These are phyloP conservation scores for Tothia fuscella DNA, from an alignment of 2,329 filamentous ascomycete species.

Conservation along the genomic window DNA sequence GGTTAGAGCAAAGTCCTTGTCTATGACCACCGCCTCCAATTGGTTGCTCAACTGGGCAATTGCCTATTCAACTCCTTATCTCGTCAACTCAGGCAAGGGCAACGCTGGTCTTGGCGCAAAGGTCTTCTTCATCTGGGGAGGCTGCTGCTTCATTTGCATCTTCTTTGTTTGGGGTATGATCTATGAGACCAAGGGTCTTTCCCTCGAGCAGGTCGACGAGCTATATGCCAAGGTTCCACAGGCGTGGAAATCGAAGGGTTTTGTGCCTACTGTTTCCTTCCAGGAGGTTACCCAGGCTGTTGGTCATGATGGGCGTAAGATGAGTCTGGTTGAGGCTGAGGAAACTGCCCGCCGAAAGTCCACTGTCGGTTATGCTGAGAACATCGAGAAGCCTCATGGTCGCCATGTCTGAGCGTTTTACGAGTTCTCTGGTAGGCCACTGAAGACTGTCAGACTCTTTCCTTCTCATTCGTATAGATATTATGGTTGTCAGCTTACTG, in stretches of 20 bases:
- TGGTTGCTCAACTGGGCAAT: conserved; percentile 49
- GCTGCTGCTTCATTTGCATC: conserved; percentile 38
- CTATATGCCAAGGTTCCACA: conserved; percentile 60
- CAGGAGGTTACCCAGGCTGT: conserved; percentile 20
- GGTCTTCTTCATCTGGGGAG: conserved; percentile 45
- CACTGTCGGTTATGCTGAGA: neutral
- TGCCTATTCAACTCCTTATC: conserved; percentile 65
- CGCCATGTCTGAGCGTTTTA: no score
- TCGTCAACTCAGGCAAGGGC: conserved; percentile 54
- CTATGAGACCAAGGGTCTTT: conserved; percentile 66
- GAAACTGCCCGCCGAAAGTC: conserved; percentile 1
- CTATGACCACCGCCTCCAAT: conserved; percentile 43
- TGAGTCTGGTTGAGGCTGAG: conserved; percentile 18
- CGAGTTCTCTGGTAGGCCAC: no score
- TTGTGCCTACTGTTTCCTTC: conserved; percentile 40
- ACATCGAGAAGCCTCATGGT: neutral
- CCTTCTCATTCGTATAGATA: no score
- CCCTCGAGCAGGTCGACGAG: conserved; percentile 66
- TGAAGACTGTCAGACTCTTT: no score
- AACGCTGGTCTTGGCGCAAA: conserved; percentile 48
- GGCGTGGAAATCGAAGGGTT: conserved; percentile 57
- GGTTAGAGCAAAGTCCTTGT: conserved; percentile 33
- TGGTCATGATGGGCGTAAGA: conserved; percentile 11
- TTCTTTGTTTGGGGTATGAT: conserved; percentile 65
- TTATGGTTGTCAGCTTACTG: no score